These are phyloP conservation scores for Scheffersomyces stipitis DNA, from an alignment of 805 yeast species.

Conservation along the genomic window DNA sequence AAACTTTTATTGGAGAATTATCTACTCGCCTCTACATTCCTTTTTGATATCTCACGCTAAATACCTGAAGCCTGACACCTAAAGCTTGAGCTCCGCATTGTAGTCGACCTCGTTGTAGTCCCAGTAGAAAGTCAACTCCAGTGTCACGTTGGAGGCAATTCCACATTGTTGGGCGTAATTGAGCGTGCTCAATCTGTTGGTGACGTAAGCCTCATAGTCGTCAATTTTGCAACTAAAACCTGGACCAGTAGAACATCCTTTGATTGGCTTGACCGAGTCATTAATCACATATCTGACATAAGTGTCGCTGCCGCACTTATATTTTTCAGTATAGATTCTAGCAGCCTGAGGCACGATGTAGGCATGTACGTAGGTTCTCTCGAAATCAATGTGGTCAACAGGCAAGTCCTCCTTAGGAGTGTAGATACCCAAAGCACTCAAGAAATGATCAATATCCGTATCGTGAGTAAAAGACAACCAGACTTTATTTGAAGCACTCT, in stretches of 20 bases:
- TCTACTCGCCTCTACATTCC: no score
- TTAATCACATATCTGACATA: conserved; percentile 41
- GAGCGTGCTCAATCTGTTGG: conserved; percentile 24
- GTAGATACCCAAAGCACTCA: conserved; percentile 64
- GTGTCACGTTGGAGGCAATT: conserved; percentile 14
- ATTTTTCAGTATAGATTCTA: conserved; percentile 38
- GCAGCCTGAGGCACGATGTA: conserved; percentile 43
- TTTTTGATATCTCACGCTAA: no score
- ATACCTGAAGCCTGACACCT: no score
- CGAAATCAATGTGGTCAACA: conserved; percentile 46
- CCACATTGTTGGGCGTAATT: conserved; percentile 29
- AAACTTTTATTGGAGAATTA: no score
- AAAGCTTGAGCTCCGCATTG: conserved; percentile 11
- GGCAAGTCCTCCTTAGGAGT: conserved; percentile 45
- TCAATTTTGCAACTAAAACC: conserved; percentile 42
- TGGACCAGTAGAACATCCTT: conserved; percentile 37
- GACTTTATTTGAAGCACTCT: conserved; percentile 46
- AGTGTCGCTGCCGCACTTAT: conserved; percentile 24
- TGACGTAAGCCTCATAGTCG: conserved; percentile 31
- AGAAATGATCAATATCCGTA: conserved; percentile 58
- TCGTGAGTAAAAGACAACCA: conserved; percentile 79
- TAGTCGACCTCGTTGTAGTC: conserved; percentile 28
- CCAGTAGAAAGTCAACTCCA: conserved; percentile 42
- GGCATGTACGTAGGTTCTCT: conserved; percentile 44
- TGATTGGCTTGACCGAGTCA: conserved; percentile 40